Base-by-base conservation (phyloP, 108 stramenopile species). In the Pseudonitzschia pungens region DNA sequence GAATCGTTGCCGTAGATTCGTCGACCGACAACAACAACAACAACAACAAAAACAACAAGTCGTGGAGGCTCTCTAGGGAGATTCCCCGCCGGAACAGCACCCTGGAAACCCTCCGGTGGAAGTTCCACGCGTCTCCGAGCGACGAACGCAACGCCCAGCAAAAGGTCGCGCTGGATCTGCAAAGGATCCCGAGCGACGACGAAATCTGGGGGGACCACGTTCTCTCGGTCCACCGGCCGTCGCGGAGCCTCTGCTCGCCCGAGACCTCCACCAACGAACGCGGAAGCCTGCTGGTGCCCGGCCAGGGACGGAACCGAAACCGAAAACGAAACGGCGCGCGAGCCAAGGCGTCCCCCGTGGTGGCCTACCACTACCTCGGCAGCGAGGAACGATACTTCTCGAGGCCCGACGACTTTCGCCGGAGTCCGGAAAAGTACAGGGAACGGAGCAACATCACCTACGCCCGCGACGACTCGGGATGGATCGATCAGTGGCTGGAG, bases 321-420 rank as follows among this genome's bases (percentile, higher is more conserved):
- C 55, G 27, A 56, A 56, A 14, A 27, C n/a, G n/a, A n/a, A n/a
- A 22, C 14, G 27, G 7, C 10, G 27, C 27, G 24, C 11, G 6
- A 6, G 27, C 16, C 33, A 14, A 33, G 0, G 16, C 62, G 1
- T 67, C 43, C 36, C 82, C 82, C 26, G 32, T 84, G 42, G 43
- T 56, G 18, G 68, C 68, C 14, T 59, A 71, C 56, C 83, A 84
- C 51, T 84, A 84, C 33, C 14, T 77, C 33, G 83, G 83, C 45
- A 75, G 79, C 22, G 52, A 50, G 45, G 83, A 84, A 51, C 83
- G 83, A 4, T 80, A 80, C 69, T 43, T 60, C 41, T 62, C 65
- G 4, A 55, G 83, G 18, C 73, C 67, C 10, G 16, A 62, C 36
- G 79, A 84, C 70, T 45, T 57, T 12, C 69, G 82, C 33, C 69